A percentile compares a stretch with the other conserved stretches of the same genome.
Evolutionary conservation across 1,284 basidiomycete species (phyloP).

Genomic region (Austropuccinia psidii): DNA sequence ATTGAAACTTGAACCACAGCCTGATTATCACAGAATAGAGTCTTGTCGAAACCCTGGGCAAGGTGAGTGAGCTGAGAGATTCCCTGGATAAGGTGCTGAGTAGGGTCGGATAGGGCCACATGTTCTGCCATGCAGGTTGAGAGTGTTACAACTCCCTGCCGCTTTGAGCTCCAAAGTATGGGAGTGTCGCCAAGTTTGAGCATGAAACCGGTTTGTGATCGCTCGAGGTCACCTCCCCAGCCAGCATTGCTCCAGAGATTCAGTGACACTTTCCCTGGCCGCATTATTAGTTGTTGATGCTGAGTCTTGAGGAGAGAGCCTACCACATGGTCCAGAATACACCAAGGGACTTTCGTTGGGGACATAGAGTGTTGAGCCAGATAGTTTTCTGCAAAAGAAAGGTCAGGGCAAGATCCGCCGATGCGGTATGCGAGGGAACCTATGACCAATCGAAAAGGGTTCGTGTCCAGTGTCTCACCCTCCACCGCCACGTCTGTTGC

Average conservation of each 20-base stretch:
- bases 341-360: neutral
- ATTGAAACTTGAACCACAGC: neutral
- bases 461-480: no score
- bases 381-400: constrained; percentile 1
- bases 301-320: neutral
- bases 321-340: neutral
- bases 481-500: no score
- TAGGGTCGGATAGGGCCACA: neutral
- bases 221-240: neutral
- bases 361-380: neutral
- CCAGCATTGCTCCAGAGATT: neutral
- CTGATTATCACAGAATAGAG: neutral
- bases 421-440: no score
- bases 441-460: no score
- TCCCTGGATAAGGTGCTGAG: neutral
- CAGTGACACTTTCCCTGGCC: neutral
- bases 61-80: neutral
- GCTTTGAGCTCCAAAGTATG: constrained; percentile 1
- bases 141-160: neutral
- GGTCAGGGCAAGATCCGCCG: neutral
- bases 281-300: neutral
- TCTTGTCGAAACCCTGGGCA: no score
- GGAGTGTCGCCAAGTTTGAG: no score
- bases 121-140: neutral
- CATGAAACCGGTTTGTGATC: neutral